These are phyloP conservation scores for Mortierella sp. DNA, from an alignment of 371 early-diverging fungal genomes.

Conservation along the genomic window DNA sequence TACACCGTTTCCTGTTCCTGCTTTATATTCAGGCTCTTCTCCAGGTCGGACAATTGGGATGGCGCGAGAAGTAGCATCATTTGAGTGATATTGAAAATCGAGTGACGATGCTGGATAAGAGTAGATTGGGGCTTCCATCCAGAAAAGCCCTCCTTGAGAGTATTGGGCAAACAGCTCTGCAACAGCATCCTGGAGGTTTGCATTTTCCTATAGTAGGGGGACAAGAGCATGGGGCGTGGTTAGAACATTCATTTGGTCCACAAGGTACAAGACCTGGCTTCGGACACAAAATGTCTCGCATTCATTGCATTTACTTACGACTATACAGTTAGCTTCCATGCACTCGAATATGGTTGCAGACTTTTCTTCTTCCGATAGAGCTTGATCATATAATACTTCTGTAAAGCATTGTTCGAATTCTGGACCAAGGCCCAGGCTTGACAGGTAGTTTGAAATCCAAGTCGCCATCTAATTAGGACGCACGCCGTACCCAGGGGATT, in stretches of 20 bases:
- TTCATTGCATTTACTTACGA: slow-evolving; percentile 17
- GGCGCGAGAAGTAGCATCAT: slow-evolving; percentile 16
- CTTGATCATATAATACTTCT: slow-evolving; percentile 39
- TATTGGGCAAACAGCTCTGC: slow-evolving; percentile 53
- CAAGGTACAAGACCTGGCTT: too few relatives aligned
- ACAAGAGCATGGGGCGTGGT: neutral
- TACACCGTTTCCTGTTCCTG: neutral
- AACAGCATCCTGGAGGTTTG: slow-evolving; percentile 51
- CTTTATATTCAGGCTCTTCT: neutral
- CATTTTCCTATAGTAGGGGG: slow-evolving; percentile 22
- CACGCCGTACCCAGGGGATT: neutral
- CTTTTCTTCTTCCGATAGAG: slow-evolving; percentile 50
- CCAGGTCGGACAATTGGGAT: slow-evolving; percentile 30
- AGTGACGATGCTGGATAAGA: slow-evolving; percentile 8
- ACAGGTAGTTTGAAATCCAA: slow-evolving; percentile 53
- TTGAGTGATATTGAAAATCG: slow-evolving; percentile 32
- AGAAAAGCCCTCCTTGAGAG: slow-evolving; percentile 36
- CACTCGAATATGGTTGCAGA: slow-evolving; percentile 44
- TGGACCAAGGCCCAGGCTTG: slow-evolving; percentile 39
- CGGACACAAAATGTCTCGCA: neutral
- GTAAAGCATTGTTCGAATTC: slow-evolving; percentile 47
- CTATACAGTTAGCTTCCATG: slow-evolving; percentile 35
- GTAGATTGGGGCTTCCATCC: slow-evolving; percentile 42
- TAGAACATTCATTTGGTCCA: neutral
- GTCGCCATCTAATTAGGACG: slow-evolving; percentile 33